Evolutionary conservation across 1,284 basidiomycete genomes (phyloP).

Genomic region (Erythrobasidium hasegawianum): DNA sequence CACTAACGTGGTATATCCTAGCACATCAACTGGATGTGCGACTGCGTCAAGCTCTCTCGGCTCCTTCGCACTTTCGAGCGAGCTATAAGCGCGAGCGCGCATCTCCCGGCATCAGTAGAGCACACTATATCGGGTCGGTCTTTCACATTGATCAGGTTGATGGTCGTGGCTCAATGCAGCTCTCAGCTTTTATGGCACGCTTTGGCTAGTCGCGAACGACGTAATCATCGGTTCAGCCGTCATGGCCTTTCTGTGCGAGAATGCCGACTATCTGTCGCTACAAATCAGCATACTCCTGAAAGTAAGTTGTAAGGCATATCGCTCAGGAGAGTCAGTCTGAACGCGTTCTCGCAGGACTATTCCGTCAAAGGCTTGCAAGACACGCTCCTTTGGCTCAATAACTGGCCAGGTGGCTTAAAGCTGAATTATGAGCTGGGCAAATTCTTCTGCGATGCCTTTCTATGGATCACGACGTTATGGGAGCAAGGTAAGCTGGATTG

Average conservation of each 20-base stretch:
- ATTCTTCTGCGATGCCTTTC: constrained; percentile 71
- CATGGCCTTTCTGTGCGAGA: constrained; percentile 65
- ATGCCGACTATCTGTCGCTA: constrained; percentile 47
- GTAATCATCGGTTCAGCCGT: constrained; percentile 72
- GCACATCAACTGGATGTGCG: constrained; percentile 50
- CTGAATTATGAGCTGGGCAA: constrained; percentile 80
- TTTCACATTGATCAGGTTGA: no score
- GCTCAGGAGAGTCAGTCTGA: neutral
- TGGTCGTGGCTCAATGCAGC: no score
- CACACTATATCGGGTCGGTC: constrained; percentile 57
- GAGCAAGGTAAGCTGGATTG: constrained; percentile 55
- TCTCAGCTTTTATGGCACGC: constrained; percentile 83
- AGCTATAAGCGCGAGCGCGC: constrained; percentile 38
- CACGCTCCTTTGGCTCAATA: constrained; percentile 75
- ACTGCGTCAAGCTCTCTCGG: constrained; percentile 49
- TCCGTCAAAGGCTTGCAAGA: constrained; percentile 57
- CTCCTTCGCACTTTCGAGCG: constrained; percentile 46
- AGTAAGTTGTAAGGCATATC: constrained; percentile 39
- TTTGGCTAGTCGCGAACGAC: constrained; percentile 90
- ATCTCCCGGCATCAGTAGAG: constrained; percentile 39
- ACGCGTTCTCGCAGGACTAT: constrained; percentile 49
- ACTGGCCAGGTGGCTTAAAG: constrained; percentile 94
- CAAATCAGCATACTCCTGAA: constrained; percentile 38
- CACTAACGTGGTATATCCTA: constrained; percentile 15
- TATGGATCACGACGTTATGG: constrained; percentile 63